phyloP scores from a whole-genome alignment of 1,284 basidiomycete species.

The Anthracocystis setariae region DNA sequence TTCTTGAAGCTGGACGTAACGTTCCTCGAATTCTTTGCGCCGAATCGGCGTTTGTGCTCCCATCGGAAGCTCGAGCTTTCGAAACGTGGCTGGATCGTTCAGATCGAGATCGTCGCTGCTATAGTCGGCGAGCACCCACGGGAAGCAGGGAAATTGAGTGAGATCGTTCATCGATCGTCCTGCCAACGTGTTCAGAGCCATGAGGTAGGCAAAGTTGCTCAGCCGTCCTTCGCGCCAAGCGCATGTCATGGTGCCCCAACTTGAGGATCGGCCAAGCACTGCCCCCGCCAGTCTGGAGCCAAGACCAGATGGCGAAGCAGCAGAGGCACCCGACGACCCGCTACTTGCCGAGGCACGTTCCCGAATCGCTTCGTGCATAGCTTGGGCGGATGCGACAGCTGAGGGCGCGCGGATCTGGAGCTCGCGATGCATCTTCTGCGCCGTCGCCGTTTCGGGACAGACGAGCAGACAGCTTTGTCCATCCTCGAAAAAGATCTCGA shows the following conservation, averaged over 20 bases:
- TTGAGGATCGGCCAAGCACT: conserved; percentile 47
- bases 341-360: conserved; percentile 14
- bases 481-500: conserved; percentile 68
- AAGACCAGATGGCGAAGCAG: conserved; percentile 24
- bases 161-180: conserved; percentile 73
- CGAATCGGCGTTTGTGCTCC: conserved; percentile 83
- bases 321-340: conserved; percentile 7
- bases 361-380: conserved; percentile 47
- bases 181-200: conserved; percentile 65
- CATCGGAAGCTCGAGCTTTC: conserved; percentile 88
- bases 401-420: conserved; percentile 49
- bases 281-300: conserved; percentile 51
- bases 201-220: conserved; percentile 67
- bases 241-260: conserved; percentile 57
- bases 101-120: conserved; percentile 80
- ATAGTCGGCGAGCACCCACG: conserved; percentile 88
- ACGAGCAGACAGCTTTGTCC: conserved; percentile 66
- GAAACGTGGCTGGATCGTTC: conserved; percentile 75
- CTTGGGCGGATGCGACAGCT: conserved; percentile 52
- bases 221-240: conserved; percentile 62
- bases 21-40: conserved; percentile 69
- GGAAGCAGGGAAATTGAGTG: conserved; percentile 94
- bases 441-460: conserved; percentile 50
- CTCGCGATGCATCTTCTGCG: conserved; percentile 47
- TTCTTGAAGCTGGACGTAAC: conserved; percentile 78